phyloP scores from a whole-genome alignment of 2,329 filamentous ascomycete species.

The Arthrinium phaeospermum region DNA sequence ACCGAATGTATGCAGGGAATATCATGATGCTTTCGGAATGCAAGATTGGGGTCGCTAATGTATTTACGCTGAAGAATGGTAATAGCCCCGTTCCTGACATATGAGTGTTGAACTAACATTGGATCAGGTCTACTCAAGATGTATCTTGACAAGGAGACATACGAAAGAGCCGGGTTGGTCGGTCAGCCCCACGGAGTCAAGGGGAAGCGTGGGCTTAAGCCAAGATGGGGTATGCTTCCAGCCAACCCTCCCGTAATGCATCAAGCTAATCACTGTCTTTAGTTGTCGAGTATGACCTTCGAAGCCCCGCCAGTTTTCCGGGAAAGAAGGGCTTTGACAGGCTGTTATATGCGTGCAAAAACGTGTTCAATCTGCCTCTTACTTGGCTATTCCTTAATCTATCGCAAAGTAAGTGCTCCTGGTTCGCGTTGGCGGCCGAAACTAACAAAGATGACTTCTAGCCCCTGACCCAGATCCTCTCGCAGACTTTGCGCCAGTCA shows the following conservation, averaged over 20 bases:
- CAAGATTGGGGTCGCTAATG: slow-evolving; percentile 69
- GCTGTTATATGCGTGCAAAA: slow-evolving; percentile 77
- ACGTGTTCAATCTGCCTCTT: slow-evolving; percentile 70
- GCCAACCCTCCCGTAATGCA: background rate
- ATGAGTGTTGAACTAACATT: background rate
- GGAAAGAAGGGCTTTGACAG: slow-evolving; percentile 85
- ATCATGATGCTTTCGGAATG: slow-evolving; percentile 86
- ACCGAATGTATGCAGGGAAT: slow-evolving; percentile 61
- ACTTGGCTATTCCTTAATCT: slow-evolving; percentile 82
- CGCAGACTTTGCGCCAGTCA: slow-evolving; percentile 48
- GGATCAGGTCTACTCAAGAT: slow-evolving; percentile 70
- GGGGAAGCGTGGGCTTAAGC: slow-evolving; percentile 64
- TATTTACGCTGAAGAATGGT: slow-evolving; percentile 76
- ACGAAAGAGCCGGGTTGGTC: slow-evolving; percentile 80
- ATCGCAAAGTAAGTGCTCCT: slow-evolving; percentile 47
- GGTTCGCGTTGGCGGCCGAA: background rate
- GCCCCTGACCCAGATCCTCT: slow-evolving; percentile 58
- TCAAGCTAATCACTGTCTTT: slow-evolving; percentile 34
- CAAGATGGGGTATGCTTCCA: slow-evolving; percentile 70
- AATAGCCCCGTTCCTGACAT: slow-evolving; percentile 27
- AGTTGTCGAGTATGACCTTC: slow-evolving; percentile 82
- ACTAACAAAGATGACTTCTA: slow-evolving; percentile 35
- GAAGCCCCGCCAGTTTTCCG: slow-evolving; percentile 75
- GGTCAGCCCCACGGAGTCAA: slow-evolving; percentile 70
- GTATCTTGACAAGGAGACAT: slow-evolving; percentile 80